Base-by-base conservation (phyloP, 805 yeast genomes). In the Suhomyces emberorum region DNA sequence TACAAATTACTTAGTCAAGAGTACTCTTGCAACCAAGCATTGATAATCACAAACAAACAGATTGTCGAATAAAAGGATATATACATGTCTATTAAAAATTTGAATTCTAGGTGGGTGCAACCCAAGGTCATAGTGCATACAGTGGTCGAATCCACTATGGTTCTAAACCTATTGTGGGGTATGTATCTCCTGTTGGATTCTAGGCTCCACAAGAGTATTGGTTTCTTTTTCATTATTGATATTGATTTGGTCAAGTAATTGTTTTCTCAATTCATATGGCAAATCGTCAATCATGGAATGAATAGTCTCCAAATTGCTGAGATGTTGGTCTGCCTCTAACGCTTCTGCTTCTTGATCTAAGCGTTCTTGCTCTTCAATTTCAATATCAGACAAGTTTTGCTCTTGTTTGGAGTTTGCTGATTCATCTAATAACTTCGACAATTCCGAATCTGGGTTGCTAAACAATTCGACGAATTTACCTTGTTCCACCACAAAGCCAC, bases 341-440 rank as follows among this genome's bases (percentile, higher is more conserved):
- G 43, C 48, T 23, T 49, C 55, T 6, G 57, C 59, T 35, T 58
- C 56, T 23, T 41, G 51, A 35, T 59, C 54, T 9, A 52, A 37
- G 14, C 50, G 44, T 15, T 52, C 56, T 29, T 55, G 59, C 35
- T 47, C 48, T 21, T 54, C 59, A 19, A 44, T 39, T 20, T 56
- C 62, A 12, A 45, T 50, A 10, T 52, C 63, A n/a, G 47, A 30
- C 28, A 48, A 20, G 37, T 40, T 34, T 35, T 38, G 31, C 30
- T 42, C 50, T n/a, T 46, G 42, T 15, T 47, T 51, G 25, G 48
- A 43, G 29, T 43, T 43, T 9, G 57, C 53, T 9, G 64, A 55
- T 37, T 65, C 70, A 34, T 67, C 71, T 28, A 68, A 51, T 17
- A 68, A 53, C 42, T 58, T 64, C 22, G 70, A 65, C 32, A 68